These are phyloP conservation scores for Fusarium sambucinum DNA, from an alignment of 2,329 filamentous ascomycete genomes.

Conservation along the genomic window DNA sequence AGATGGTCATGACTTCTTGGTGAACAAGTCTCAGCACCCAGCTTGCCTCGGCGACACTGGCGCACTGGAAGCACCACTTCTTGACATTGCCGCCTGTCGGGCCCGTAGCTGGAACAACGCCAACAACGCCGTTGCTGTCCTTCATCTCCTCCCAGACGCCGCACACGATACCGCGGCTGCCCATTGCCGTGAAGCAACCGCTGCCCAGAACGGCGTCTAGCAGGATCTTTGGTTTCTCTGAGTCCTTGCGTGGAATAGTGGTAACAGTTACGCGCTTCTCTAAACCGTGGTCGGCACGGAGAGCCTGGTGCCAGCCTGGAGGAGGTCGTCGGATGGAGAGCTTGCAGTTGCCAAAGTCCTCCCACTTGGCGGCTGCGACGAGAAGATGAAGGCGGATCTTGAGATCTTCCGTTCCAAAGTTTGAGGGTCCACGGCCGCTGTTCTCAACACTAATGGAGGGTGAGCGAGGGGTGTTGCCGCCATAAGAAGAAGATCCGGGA, in stretches of 20 bases:
- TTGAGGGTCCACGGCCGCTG: conserved; percentile 66
- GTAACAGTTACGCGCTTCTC: conserved; percentile 89
- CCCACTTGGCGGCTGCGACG: conserved; percentile 83
- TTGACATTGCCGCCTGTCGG: conserved; percentile 67
- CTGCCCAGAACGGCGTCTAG: conserved; percentile 88
- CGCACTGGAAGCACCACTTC: conserved; percentile 74
- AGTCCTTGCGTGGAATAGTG: conserved; percentile 73
- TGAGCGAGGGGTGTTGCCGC: conserved; percentile 64
- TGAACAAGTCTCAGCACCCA: conserved; percentile 70
- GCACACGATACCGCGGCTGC: conserved; percentile 86
- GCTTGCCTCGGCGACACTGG: conserved; percentile 63
- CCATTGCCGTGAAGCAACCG: conserved; percentile 85
- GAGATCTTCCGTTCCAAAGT: conserved; percentile 75
- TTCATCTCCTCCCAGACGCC: conserved; percentile 86
- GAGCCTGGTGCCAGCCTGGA: conserved; percentile 68
- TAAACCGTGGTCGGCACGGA: conserved; percentile 71
- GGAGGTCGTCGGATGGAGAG: conserved; percentile 85
- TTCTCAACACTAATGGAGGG: conserved; percentile 69
- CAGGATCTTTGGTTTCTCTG: conserved; percentile 70
- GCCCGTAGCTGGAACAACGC: conserved; percentile 64
- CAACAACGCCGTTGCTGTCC: conserved; percentile 69
- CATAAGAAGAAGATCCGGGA: conserved; percentile 66
- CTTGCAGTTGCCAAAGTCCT: conserved; percentile 86
- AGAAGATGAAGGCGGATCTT: conserved; percentile 89
- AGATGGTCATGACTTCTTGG: conserved; percentile 64